Conservation (phyloP, 2,329 filamentous ascomycete species). For the Tolypocladium tundrense region DNA sequence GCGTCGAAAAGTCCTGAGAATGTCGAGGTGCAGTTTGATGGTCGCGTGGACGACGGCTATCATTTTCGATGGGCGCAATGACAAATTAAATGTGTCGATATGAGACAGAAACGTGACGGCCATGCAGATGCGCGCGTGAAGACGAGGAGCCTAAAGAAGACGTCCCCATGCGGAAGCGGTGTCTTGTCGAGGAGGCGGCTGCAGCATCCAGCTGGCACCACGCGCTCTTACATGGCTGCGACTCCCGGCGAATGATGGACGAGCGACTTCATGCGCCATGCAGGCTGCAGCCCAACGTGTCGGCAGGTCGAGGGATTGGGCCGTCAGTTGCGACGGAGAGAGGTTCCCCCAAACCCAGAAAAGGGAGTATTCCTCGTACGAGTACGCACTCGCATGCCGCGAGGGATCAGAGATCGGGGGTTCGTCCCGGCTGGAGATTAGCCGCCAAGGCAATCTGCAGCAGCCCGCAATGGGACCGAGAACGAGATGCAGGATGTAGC, state of each 20-base stretch:
- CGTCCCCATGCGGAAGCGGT: not conserved
- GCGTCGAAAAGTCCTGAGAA: slow-evolving; percentile 6
- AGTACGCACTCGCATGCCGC: not conserved
- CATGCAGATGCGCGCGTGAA: not conserved
- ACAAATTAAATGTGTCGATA: not conserved
- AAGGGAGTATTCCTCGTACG: too few relatives aligned
- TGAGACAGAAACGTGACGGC: not conserved
- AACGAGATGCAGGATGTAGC: not conserved
- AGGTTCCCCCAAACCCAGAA: not conserved
- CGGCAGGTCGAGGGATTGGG: not conserved
- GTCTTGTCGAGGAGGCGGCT: not conserved
- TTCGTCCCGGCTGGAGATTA: not conserved
- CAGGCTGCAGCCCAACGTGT: not conserved
- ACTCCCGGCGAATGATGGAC: not conserved
- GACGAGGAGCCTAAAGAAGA: not conserved
- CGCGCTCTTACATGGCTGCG: not conserved
- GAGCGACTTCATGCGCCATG: not conserved
- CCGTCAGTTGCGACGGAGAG: not conserved
- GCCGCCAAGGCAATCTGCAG: not conserved
- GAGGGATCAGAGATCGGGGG: not conserved
- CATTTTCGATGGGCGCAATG: not conserved
- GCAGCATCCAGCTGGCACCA: not conserved
- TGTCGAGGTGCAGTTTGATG: not conserved
- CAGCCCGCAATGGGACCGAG: not conserved
- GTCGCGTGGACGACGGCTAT: too few relatives aligned